These are phyloP conservation scores for Botrytis cinerea DNA, from an alignment of 2,329 filamentous ascomycete species.

Conservation along the genomic window DNA sequence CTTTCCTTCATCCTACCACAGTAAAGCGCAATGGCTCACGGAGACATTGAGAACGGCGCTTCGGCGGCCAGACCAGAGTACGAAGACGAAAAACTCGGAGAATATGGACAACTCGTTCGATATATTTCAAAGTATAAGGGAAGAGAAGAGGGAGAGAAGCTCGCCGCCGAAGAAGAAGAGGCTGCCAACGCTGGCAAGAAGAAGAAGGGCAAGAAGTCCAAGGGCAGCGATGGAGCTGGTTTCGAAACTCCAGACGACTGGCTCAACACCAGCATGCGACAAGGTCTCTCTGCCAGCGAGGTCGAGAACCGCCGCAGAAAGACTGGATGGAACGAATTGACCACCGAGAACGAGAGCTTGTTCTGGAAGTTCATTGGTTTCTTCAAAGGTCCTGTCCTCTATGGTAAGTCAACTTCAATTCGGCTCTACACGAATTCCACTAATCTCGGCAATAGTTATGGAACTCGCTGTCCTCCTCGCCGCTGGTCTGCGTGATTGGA, in stretches of 20 bases:
- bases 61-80: conserved; percentile 21
- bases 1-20: conserved; percentile 20
- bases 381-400: conserved; percentile 75
- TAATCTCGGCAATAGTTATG: conserved; percentile 58
- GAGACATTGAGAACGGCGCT: conserved; percentile 24
- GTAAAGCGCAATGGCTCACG: conserved; percentile 21
- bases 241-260: conserved; percentile 61
- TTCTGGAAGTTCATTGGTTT: conserved; percentile 73
- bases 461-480: conserved; percentile 73
- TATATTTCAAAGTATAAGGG: conserved; percentile 69
- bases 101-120: conserved; percentile 66
- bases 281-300: conserved; percentile 60
- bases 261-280: conserved; percentile 66
- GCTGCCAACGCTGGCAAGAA: conserved; percentile 42
- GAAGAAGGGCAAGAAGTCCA: conserved; percentile 55
- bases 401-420: conserved; percentile 56
- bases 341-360: conserved; percentile 74
- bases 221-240: conserved; percentile 42
- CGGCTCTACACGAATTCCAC: neutral
- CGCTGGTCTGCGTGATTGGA: conserved; percentile 73
- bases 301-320: conserved; percentile 66
- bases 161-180: conserved; percentile 47
- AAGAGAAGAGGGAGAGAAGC: conserved; percentile 52
- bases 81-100: conserved; percentile 48
- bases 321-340: conserved; percentile 71